Evolutionary conservation across 805 yeast species (phyloP).

Genomic region (Cyberlindnera subsufficiens): DNA sequence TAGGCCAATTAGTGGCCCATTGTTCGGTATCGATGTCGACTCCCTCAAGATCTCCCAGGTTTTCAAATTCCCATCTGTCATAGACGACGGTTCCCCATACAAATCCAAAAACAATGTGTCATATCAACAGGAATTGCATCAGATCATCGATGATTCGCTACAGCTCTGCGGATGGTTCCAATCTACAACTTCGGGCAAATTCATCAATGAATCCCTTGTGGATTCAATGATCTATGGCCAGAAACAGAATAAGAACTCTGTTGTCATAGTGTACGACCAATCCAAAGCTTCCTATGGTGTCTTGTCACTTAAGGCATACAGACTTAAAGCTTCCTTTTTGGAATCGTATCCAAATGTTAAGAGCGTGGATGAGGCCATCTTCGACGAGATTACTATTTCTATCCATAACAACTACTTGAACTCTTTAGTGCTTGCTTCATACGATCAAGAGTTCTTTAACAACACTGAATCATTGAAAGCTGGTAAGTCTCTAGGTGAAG

Average conservation of each 20-base stretch:
- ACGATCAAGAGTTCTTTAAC: slow-evolving; percentile 15
- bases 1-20: slow-evolving; percentile 59
- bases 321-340: slow-evolving; percentile 59
- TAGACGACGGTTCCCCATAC: slow-evolving; percentile 59
- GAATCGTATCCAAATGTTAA: slow-evolving; percentile 56
- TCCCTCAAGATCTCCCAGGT: slow-evolving; percentile 47
- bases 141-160: slow-evolving; percentile 60
- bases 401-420: slow-evolving; percentile 67
- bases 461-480: slow-evolving; percentile 16
- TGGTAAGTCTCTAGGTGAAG: slow-evolving; percentile 11
- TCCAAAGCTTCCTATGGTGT: slow-evolving; percentile 58
- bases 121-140: slow-evolving; percentile 63
- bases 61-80: slow-evolving; percentile 56
- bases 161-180: slow-evolving; percentile 82
- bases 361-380: slow-evolving; percentile 52
- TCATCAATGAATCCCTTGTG: slow-evolving; percentile 57
- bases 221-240: slow-evolving; percentile 69
- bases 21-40: slow-evolving; percentile 65
- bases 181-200: slow-evolving; percentile 62
- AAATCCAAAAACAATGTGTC: slow-evolving; percentile 54
- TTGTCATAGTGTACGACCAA: slow-evolving; percentile 66
- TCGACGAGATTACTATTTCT: slow-evolving; percentile 64
- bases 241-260: slow-evolving; percentile 41
- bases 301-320: slow-evolving; percentile 61
- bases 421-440: slow-evolving; percentile 43